These are phyloP conservation scores for Crucibulum laeve DNA, from an alignment of 768 basidiomycete genomes.

Conservation along the genomic window DNA sequence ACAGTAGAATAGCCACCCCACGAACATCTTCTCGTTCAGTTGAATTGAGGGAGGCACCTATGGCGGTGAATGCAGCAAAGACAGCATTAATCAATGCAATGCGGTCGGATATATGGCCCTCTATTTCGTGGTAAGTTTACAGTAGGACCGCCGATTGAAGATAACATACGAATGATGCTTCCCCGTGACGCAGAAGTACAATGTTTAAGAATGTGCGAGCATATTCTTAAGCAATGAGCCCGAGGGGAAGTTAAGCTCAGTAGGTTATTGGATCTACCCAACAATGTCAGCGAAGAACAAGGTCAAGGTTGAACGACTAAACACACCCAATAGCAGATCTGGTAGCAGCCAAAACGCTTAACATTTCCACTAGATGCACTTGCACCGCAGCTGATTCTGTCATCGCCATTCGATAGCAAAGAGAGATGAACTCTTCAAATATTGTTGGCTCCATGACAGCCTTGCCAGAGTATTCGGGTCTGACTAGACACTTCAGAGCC, in stretches of 20 bases:
- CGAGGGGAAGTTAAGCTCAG: slow-evolving; percentile 41
- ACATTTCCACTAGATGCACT: slow-evolving; percentile 64
- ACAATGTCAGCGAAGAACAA: not conserved
- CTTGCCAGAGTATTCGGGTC: slow-evolving; percentile 74
- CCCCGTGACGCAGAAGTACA: slow-evolving; percentile 54
- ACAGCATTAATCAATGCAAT: slow-evolving; percentile 60
- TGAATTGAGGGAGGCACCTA: slow-evolving; percentile 54
- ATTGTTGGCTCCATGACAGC: slow-evolving; percentile 77
- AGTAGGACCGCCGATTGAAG: not conserved
- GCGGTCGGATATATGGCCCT: slow-evolving; percentile 51
- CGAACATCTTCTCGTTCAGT: slow-evolving; percentile 70
- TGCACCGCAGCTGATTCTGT: slow-evolving; percentile 75
- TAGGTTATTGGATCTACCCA: slow-evolving; percentile 21
- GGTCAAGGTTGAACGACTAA: not conserved
- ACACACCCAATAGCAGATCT: slow-evolving; percentile 25
- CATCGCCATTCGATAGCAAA: slow-evolving; percentile 89
- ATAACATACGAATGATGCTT: slow-evolving; percentile 45
- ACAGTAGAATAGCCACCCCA: slow-evolving; percentile 74
- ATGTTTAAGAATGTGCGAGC: slow-evolving; percentile 75
- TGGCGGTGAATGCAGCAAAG: slow-evolving; percentile 55
- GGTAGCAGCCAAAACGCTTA: slow-evolving; percentile 52
- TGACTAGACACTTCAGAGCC: slow-evolving; percentile 76
- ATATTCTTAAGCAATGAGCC: slow-evolving; percentile 77
- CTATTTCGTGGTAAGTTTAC: slow-evolving; percentile 21
- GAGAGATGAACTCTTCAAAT: slow-evolving; percentile 85